phyloP scores from a whole-genome alignment of 2,329 filamentous ascomycete genomes.

The Elsinoe australis region DNA sequence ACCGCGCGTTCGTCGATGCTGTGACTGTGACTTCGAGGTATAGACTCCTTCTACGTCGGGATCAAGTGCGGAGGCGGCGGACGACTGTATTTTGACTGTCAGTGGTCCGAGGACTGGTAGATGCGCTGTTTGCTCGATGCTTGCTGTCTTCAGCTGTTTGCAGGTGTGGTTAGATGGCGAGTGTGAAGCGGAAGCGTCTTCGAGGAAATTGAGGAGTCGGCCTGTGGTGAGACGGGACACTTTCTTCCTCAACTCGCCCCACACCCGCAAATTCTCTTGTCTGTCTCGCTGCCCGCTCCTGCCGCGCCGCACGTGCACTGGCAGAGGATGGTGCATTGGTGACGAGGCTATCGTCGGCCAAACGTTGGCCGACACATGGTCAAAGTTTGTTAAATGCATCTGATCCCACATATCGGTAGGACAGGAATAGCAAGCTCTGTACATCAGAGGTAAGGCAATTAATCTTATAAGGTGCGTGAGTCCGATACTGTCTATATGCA shows the following conservation, averaged over 20 bases:
- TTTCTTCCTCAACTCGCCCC: not conserved
- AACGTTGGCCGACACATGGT: not conserved
- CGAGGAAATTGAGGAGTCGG: not conserved
- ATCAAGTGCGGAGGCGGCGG: slow-evolving; percentile 14
- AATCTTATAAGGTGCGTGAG: not conserved
- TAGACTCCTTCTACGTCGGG: slow-evolving; percentile 7
- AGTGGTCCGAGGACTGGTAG: slow-evolving; percentile 6
- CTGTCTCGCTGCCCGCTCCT: not conserved
- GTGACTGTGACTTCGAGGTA: slow-evolving; percentile 1
- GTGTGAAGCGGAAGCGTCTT: not conserved
- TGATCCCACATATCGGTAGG: not conserved
- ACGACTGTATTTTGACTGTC: slow-evolving; percentile 12
- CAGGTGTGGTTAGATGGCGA: slow-evolving; percentile 10
- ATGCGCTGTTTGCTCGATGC: not conserved
- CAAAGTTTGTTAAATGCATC: slow-evolving; percentile 6
- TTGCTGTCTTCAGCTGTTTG: slow-evolving; percentile 2
- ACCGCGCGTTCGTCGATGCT: slow-evolving; percentile 23
- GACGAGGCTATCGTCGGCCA: slow-evolving; percentile 4
- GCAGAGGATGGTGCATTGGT: slow-evolving; percentile 1
- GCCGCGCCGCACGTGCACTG: slow-evolving; percentile 12
- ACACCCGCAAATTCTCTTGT: slow-evolving; percentile 9
- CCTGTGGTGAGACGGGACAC: slow-evolving; percentile 7
- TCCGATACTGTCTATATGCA: too few species aligned
- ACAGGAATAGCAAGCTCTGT: not conserved
- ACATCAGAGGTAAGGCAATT: slow-evolving; percentile 3